A percentile compares a stretch with the other conserved stretches of the same genome.
Evolutionary conservation across 2,329 filamentous ascomycete species (phyloP).

Genomic region (Drechslera avenae): DNA sequence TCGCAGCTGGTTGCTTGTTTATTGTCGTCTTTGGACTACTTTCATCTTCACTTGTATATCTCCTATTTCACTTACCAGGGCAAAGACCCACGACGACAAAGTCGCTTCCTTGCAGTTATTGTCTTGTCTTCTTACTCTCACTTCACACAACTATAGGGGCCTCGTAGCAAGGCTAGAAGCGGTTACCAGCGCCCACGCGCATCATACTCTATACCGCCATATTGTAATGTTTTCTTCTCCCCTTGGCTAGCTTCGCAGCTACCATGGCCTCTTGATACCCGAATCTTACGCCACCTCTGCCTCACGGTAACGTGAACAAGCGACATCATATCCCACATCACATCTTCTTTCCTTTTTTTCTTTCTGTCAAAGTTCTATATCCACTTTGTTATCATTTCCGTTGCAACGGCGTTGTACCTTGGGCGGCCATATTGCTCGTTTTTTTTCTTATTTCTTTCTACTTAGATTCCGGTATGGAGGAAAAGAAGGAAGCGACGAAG

Average conservation of each 20-base stretch:
- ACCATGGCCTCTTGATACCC: slow-evolving; percentile 20
- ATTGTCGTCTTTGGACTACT: slow-evolving; percentile 5
- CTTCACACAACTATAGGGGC: slow-evolving; percentile 8
- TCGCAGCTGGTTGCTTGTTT: slow-evolving; percentile 6
- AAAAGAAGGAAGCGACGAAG: too few species aligned
- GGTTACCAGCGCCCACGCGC: slow-evolving; percentile 18
- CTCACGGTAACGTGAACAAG: background rate
- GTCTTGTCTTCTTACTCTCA: slow-evolving; percentile 6
- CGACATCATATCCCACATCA: background rate
- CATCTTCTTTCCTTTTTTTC: slow-evolving; percentile 5
- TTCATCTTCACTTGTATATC: background rate
- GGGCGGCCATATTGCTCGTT: background rate
- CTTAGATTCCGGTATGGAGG: too few species aligned
- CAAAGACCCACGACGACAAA: slow-evolving; percentile 3
- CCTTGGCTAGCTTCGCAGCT: slow-evolving; percentile 5
- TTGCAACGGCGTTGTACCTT: background rate
- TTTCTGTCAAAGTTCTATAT: slow-evolving; percentile 47
- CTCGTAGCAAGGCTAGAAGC: slow-evolving; percentile 20
- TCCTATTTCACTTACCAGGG: slow-evolving; percentile 2
- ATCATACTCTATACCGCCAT: slow-evolving; percentile 11
- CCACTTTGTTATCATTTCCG: background rate
- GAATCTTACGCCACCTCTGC: slow-evolving; percentile 5
- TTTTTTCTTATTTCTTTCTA: too few species aligned
- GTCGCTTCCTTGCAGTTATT: slow-evolving; percentile 1
- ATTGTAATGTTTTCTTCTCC: slow-evolving; percentile 20